Percentiles rank a stretch among this genome's conserved stretches.
Conservation (phyloP, 257 asterid genomes). For the Petunia axillaris region DNA sequence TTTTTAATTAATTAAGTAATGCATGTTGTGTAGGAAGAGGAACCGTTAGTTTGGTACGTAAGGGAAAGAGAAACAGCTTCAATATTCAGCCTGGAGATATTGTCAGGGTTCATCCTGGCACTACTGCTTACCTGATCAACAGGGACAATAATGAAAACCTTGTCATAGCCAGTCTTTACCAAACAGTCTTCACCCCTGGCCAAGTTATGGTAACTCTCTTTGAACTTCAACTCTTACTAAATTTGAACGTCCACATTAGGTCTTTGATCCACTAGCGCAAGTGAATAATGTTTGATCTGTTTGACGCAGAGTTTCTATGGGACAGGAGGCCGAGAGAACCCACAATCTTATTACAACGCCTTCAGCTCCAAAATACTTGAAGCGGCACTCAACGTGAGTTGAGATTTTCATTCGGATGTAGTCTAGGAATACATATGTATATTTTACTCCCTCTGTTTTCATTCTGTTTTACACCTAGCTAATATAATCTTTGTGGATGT, state of each 20-base stretch:
- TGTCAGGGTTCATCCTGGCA: slow-evolving; percentile 55
- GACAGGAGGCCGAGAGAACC: slow-evolving; percentile 55
- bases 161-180: slow-evolving; percentile 48
- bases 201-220: slow-evolving; percentile 43
- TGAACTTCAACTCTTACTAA: not conserved
- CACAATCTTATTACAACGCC: slow-evolving; percentile 48
- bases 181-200: slow-evolving; percentile 61
- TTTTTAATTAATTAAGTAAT: too few relatives aligned
- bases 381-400: slow-evolving; percentile 60
- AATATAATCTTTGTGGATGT: too few relatives aligned
- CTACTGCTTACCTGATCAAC: slow-evolving; percentile 58
- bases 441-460: too few relatives aligned
- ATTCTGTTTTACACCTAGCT: too few relatives aligned
- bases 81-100: slow-evolving; percentile 60
- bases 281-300: not conserved
- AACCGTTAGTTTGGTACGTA: slow-evolving; percentile 40
- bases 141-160: slow-evolving; percentile 47
- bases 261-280: not conserved
- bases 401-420: too few relatives aligned
- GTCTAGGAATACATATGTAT: not conserved
- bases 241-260: not conserved
- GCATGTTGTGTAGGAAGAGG: slow-evolving; percentile 48
- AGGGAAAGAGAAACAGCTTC: slow-evolving; percentile 56
- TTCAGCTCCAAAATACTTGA: slow-evolving; percentile 69
- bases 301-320: slow-evolving; percentile 52